These are phyloP conservation scores for Lipomyces mesembrius DNA, from an alignment of 805 yeast species.

Conservation along the genomic window DNA sequence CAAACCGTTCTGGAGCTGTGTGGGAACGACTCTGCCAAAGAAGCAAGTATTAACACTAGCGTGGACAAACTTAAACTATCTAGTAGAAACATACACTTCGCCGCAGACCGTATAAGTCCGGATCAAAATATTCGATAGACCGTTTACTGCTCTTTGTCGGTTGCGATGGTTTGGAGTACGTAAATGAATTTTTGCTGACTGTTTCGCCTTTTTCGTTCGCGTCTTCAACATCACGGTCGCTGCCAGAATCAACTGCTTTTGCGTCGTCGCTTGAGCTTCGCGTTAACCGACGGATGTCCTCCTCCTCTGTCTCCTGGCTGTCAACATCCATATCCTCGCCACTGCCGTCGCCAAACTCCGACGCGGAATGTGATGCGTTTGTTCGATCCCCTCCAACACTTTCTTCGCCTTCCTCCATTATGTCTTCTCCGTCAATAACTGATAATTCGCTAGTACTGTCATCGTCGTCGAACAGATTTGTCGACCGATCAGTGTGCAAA, in stretches of 20 bases:
- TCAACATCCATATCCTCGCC: conserved; percentile 28
- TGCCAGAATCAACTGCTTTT: neutral
- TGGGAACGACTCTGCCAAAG: conserved; percentile 43
- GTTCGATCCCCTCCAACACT: conserved; percentile 5
- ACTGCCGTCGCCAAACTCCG: conserved; percentile 15
- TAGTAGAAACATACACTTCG: conserved; percentile 42
- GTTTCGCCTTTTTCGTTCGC: neutral
- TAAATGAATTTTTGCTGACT: neutral
- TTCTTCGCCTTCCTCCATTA: conserved; percentile 8
- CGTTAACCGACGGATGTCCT: conserved; percentile 17
- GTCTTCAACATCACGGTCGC: neutral
- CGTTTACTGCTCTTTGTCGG: conserved; percentile 9
- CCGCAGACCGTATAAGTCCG: conserved; percentile 52
- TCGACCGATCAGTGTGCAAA: conserved; percentile 29
- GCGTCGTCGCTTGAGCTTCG: neutral
- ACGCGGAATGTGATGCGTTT: conserved; percentile 13
- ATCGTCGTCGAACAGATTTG: conserved; percentile 3
- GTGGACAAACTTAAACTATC: neutral
- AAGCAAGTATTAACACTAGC: neutral
- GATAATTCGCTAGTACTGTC: conserved; percentile 25
- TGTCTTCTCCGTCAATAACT: conserved; percentile 12
- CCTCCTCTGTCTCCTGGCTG: conserved; percentile 35
- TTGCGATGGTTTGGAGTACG: neutral
- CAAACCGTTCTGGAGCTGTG: conserved; percentile 43
- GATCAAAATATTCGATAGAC: conserved; percentile 37